Conservation (phyloP, 148 eudicot species). For the Nyssa sinensis region DNA sequence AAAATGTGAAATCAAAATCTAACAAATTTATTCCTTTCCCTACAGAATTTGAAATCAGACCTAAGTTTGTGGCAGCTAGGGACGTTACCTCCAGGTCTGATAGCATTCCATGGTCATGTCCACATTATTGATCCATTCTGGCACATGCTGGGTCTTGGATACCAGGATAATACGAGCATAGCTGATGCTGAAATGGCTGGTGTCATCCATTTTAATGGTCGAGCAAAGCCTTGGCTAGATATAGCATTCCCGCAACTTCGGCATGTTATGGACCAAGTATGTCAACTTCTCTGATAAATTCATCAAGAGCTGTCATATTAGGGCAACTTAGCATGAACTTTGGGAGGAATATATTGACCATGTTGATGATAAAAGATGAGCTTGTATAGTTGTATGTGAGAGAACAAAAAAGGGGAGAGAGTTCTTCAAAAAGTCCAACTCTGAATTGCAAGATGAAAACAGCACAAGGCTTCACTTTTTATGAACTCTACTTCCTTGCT, state of each 20-base stretch:
- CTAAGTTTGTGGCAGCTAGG: constrained; percentile 97
- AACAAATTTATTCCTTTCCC: neutral
- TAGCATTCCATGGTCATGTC: constrained; percentile 89
- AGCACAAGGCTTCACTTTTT: constrained; percentile 22
- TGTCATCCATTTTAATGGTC: constrained; percentile 83
- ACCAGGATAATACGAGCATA: constrained; percentile 73
- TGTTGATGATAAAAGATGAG: constrained; percentile 2
- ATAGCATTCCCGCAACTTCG: constrained; percentile 82
- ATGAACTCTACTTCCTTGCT: constrained; percentile 28
- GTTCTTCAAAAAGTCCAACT: constrained; percentile 11
- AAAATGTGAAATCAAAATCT: neutral
- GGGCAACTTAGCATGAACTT: constrained; percentile 34
- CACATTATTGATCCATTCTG: constrained; percentile 71
- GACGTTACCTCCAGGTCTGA: constrained; percentile 89
- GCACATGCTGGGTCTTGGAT: constrained; percentile 97
- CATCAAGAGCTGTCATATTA: constrained; percentile 72
- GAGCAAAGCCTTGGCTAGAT: constrained; percentile 96
- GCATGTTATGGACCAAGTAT: constrained; percentile 75
- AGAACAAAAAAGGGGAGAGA: neutral
- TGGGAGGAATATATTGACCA: neutral
- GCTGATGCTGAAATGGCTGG: constrained; percentile 74
- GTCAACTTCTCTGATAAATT: constrained; percentile 66
- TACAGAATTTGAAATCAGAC: constrained; percentile 90
- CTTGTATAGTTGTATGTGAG: neutral
- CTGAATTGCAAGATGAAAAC: constrained; percentile 4